Conservation (phyloP, 371 early-diverging fungal genomes). For the Syncephalastrum racemosum region DNA sequence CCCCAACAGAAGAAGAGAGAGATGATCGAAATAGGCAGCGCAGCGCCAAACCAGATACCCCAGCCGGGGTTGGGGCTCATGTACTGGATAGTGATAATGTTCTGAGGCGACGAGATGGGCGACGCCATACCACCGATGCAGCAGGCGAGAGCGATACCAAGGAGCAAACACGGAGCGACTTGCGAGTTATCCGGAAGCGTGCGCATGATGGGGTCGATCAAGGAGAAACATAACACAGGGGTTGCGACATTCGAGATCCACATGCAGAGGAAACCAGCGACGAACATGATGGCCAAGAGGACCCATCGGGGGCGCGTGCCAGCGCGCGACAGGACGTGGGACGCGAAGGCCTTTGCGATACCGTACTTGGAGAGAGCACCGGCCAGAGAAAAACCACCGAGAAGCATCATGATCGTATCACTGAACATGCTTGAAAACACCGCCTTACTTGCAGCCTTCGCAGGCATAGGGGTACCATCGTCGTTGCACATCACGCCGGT, state of each 20-base stretch:
- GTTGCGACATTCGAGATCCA: conserved; percentile 87
- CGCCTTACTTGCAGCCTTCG: conserved; percentile 76
- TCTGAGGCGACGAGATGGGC: conserved; percentile 97
- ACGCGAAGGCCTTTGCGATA: conserved; percentile 76
- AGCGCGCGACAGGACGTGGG: conserved; percentile 67
- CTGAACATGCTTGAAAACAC: conserved; percentile 94
- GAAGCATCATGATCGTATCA: conserved; percentile 92
- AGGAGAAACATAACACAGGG: conserved; percentile 80
- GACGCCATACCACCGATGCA: conserved; percentile 97
- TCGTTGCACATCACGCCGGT: conserved; percentile 67
- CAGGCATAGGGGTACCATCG: conserved; percentile 49
- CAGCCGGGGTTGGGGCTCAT: conserved; percentile 88
- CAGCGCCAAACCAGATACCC: conserved; percentile 81
- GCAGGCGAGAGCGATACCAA: conserved; percentile 94
- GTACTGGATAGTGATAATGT: conserved; percentile 82
- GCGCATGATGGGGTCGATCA: conserved; percentile 74
- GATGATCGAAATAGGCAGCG: conserved; percentile 74
- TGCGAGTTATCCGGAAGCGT: conserved; percentile 61
- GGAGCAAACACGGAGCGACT: conserved; percentile 83
- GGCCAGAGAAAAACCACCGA: conserved; percentile 95
- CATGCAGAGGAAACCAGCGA: conserved; percentile 76
- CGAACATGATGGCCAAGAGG: conserved; percentile 75
- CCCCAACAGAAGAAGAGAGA: conserved; percentile 80
- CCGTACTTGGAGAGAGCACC: conserved; percentile 83
- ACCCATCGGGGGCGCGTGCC: conserved; percentile 72